Conservation (phyloP, 345 rosid species). For the Rhizophora mangle region DNA sequence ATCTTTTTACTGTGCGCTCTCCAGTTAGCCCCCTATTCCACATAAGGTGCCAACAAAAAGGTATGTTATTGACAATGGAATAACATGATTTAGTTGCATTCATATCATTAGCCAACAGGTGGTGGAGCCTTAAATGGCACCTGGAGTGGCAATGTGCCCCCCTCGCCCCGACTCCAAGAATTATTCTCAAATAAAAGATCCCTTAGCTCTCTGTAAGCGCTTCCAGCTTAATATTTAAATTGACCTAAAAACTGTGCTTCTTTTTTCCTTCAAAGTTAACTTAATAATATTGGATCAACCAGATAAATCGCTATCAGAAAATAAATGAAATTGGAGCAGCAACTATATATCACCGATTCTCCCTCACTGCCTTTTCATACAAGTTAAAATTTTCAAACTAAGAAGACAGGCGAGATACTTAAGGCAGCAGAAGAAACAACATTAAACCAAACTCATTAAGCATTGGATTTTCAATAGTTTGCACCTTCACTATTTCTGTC, state of each 20-base stretch:
- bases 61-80: background rate
- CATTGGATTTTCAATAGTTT: no score
- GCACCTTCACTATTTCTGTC: no score
- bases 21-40: conserved; percentile 73
- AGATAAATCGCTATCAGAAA: background rate
- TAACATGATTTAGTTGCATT: background rate
- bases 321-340: background rate
- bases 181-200: no score
- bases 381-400: background rate
- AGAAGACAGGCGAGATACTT: no score
- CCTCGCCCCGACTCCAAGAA: no score
- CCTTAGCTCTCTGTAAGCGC: no score
- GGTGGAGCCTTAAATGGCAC: background rate
- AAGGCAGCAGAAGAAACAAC: no score
- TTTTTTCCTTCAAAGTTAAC: background rate
- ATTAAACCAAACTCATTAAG: no score
- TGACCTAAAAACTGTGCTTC: background rate
- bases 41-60: conserved; percentile 5
- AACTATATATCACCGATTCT: background rate
- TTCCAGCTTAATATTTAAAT: background rate
- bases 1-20: conserved; percentile 87
- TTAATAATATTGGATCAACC: background rate
- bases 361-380: background rate
- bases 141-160: no score
- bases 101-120: background rate